Evolutionary conservation across 306 rosid genomes (phyloP).

Genomic region (Cicer pinnatifidum): DNA sequence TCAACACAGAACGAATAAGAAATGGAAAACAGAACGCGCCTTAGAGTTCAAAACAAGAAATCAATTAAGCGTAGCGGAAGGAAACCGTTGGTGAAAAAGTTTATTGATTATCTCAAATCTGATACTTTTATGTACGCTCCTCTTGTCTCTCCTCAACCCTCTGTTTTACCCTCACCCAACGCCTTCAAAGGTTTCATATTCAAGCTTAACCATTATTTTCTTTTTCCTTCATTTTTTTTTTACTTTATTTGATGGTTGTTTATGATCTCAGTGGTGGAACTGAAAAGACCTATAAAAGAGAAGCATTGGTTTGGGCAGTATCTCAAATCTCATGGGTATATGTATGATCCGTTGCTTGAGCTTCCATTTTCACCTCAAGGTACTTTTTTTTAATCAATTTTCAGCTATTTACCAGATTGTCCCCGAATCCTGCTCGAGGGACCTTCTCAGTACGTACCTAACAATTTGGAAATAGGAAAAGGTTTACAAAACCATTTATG

Average conservation of each 20-base stretch:
- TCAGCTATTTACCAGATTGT: no score
- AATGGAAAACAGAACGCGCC: conserved; percentile 51
- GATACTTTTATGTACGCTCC: conserved; percentile 74
- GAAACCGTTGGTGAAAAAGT: conserved; percentile 50
- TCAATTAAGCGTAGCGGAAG: conserved; percentile 47
- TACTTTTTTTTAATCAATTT: conserved; percentile 20
- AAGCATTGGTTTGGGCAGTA: conserved; percentile 51
- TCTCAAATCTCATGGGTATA: conserved; percentile 64
- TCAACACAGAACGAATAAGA: neutral
- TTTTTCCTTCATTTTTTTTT: neutral
- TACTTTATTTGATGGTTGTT: neutral
- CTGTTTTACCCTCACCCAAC: conserved; percentile 33
- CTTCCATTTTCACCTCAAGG: conserved; percentile 54
- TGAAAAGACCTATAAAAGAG: conserved; percentile 44
- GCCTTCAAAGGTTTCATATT: conserved; percentile 36
- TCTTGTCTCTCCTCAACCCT: conserved; percentile 48
- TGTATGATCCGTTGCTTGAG: conserved; percentile 64
- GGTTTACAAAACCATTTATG: neutral
- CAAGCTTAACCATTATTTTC: no score
- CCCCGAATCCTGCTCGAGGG: no score
- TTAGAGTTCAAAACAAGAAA: conserved; percentile 46
- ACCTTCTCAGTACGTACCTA: no score
- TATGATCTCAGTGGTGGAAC: conserved; percentile 50
- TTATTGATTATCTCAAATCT: conserved; percentile 59
- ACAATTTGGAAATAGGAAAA: neutral